A percentile compares a stretch with the other conserved stretches of the same genome.
Evolutionary conservation across 257 asterid species (phyloP).

Genomic region (Solanum clarkiae): DNA sequence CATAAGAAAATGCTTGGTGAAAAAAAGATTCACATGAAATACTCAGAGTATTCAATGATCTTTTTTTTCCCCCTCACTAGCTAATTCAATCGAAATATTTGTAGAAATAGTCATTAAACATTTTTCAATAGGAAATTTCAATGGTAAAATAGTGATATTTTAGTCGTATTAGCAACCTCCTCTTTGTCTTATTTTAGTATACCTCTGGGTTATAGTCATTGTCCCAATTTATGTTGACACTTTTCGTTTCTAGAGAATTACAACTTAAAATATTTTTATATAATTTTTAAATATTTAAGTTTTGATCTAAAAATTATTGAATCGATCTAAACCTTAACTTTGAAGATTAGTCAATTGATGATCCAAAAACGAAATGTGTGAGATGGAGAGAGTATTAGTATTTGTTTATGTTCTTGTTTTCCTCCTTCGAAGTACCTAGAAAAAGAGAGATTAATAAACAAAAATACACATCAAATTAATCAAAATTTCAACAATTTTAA

Average conservation of each 20-base stretch:
- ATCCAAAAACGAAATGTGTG: not conserved
- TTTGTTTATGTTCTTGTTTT: not conserved
- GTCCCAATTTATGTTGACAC: not conserved
- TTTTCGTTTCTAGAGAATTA: not conserved
- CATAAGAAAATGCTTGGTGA: too few species aligned
- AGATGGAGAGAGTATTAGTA: not conserved
- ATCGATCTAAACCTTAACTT: not conserved
- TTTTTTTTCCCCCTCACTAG: too few species aligned
- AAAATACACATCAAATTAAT: not conserved
- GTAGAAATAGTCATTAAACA: not conserved
- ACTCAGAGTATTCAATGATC: too few species aligned
- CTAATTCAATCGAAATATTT: not conserved
- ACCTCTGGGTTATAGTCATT: not conserved
- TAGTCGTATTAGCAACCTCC: not conserved
- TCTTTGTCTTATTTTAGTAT: not conserved
- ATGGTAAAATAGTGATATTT: not conserved
- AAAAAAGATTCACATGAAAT: too few species aligned
- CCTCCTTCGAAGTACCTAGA: not conserved
- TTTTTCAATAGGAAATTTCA: too few species aligned
- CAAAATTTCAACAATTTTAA: not conserved
- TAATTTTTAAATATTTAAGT: not conserved
- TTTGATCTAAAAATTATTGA: not conserved
- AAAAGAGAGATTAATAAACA: fast-evolving
- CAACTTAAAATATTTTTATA: not conserved
- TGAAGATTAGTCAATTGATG: not conserved